Evolutionary conservation across 306 rosid species (phyloP).

Genomic region (Prunus davidiana): DNA sequence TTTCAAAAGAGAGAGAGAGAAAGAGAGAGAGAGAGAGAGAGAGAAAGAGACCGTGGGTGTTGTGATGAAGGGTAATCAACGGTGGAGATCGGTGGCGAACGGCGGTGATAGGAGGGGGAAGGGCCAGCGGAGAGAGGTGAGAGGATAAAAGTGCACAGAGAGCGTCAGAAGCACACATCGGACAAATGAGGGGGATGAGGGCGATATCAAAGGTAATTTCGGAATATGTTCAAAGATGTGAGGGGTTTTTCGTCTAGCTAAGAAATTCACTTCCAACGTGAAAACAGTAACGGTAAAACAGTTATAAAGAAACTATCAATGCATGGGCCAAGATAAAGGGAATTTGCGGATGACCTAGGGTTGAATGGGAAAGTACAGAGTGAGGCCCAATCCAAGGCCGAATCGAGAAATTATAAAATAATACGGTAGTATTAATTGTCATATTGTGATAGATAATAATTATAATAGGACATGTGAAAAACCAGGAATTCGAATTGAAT

Average conservation of each 20-base stretch:
- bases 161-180: conserved; percentile 23
- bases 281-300: background rate
- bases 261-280: background rate
- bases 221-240: background rate
- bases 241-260: conserved; percentile 21
- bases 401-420: no score
- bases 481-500: no score
- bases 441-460: no score
- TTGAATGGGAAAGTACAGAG: background rate
- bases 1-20: background rate
- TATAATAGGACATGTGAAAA: no score
- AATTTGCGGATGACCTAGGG: background rate
- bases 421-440: no score
- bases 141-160: conserved; percentile 16
- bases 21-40: background rate
- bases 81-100: conserved; percentile 22
- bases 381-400: background rate
- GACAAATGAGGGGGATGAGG: conserved; percentile 14
- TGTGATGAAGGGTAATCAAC: conserved; percentile 11
- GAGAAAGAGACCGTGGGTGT: conserved; percentile 12
- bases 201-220: background rate
- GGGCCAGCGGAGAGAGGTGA: conserved; percentile 13
- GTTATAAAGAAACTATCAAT: background rate
- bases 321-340: background rate
- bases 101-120: conserved; percentile 9